Evolutionary conservation across 345 rosid species (phyloP).

Genomic region (Citrus sp.): DNA sequence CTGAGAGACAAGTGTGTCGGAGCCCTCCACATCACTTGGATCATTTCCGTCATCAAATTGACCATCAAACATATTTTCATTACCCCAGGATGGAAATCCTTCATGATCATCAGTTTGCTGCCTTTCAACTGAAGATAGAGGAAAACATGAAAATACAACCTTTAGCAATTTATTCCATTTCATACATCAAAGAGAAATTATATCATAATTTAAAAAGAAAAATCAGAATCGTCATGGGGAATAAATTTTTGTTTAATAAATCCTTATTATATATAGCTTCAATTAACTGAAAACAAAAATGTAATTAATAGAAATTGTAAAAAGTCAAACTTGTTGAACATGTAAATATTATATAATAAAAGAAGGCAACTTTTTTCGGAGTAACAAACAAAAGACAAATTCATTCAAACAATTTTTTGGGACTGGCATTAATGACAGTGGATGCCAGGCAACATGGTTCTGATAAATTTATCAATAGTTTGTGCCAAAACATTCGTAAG

Average conservation of each 20-base stretch:
- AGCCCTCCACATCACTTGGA: conserved; percentile 60
- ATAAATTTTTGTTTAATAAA: background rate
- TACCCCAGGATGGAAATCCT: conserved; percentile 57
- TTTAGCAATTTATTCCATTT: background rate
- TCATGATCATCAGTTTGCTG: conserved; percentile 49
- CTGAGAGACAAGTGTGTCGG: conserved; percentile 63
- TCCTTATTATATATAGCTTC: background rate
- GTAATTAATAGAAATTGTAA: background rate
- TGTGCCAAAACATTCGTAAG: background rate
- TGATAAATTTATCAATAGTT: background rate
- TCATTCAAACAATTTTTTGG: background rate
- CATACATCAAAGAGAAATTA: background rate
- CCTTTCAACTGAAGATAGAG: conserved; percentile 50
- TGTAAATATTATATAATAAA: background rate
- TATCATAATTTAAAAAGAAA: background rate
- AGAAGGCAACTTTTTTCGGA: background rate
- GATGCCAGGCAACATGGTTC: background rate
- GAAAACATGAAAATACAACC: conserved; percentile 9
- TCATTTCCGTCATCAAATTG: conserved; percentile 55
- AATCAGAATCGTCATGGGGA: background rate
- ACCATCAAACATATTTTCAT: conserved; percentile 46
- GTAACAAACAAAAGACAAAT: background rate
- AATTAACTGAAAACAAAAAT: background rate
- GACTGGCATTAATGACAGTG: background rate
- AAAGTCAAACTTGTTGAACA: background rate